Conservation (phyloP, 1,139 yeast species). For the Lodderomyces jiufengensis region DNA sequence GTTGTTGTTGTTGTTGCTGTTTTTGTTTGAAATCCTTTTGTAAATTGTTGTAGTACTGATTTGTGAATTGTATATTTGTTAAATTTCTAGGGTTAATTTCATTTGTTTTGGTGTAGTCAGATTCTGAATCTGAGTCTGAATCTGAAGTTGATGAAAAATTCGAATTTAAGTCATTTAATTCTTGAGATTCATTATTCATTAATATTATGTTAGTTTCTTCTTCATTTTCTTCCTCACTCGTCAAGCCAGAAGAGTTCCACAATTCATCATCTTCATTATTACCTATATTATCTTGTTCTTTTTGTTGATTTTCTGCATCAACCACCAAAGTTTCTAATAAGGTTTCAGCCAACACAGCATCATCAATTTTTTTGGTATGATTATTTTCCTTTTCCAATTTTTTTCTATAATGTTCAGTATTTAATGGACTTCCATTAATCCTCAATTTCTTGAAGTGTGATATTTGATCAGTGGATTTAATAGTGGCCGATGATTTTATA, state of each 20-base stretch:
- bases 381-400: constrained; percentile 11
- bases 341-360: background rate
- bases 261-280: constrained; percentile 12
- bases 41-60: constrained; percentile 24
- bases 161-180: background rate
- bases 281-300: constrained; percentile 2
- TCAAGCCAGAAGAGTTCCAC: constrained; percentile 25
- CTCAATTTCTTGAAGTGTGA: constrained; percentile 44
- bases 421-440: constrained; percentile 40
- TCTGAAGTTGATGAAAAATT: constrained; percentile 15
- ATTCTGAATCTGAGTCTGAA: constrained; percentile 28
- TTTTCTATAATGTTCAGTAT: constrained; percentile 23
- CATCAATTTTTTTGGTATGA: constrained; percentile 1
- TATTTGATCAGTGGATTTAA: constrained; percentile 31
- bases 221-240: constrained; percentile 14
- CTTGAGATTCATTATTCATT: no score
- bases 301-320: background rate
- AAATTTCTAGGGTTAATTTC: constrained; percentile 11
- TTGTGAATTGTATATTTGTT: constrained; percentile 17
- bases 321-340: background rate
- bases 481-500: constrained; percentile 39
- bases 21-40: constrained; percentile 14
- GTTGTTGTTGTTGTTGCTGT: background rate
- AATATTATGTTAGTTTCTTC: constrained; percentile 2
- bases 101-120: constrained; percentile 12